Percentiles rank a stretch among this genome's conserved stretches.
These are phyloP conservation scores for Colletotrichum incanum DNA, from an alignment of 2,329 filamentous ascomycete genomes.

Conservation along the genomic window DNA sequence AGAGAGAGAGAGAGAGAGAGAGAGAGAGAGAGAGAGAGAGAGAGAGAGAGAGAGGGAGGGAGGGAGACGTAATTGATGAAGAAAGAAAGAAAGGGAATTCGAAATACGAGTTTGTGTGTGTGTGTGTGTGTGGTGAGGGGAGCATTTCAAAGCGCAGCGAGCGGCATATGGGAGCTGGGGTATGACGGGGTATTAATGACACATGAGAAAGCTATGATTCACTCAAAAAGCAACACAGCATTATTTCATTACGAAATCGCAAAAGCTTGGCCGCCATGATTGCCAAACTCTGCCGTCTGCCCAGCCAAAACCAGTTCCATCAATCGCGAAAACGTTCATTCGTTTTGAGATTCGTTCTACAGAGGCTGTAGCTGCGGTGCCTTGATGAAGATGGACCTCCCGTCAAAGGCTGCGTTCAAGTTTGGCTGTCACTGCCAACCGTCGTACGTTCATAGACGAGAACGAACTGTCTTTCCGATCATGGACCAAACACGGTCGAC, in stretches of 20 bases:
- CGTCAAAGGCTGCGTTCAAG: no score
- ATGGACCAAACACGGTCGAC: background rate
- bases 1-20: no score
- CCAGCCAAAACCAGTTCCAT: background rate
- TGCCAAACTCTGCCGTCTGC: background rate
- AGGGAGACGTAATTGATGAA: background rate
- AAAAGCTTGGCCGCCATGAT: background rate
- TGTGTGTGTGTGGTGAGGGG: constrained; percentile 8
- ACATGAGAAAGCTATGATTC: constrained; percentile 26
- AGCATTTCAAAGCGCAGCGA: constrained; percentile 15
- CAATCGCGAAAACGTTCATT: no score
- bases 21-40: background rate
- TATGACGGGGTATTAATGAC: constrained; percentile 16
- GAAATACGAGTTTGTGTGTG: background rate
- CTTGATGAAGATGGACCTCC: background rate
- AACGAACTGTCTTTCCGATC: background rate
- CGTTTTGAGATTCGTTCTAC: background rate
- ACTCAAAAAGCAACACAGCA: constrained; percentile 25
- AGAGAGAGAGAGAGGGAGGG: constrained; percentile 27
- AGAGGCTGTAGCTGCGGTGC: background rate
- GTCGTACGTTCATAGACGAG: background rate
- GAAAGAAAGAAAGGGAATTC: background rate
- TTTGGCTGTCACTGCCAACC: background rate
- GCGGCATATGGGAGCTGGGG: background rate
- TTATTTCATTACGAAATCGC: constrained; percentile 5